Conservation (phyloP, 2,329 filamentous ascomycete species). For the Epichloe baconii region DNA sequence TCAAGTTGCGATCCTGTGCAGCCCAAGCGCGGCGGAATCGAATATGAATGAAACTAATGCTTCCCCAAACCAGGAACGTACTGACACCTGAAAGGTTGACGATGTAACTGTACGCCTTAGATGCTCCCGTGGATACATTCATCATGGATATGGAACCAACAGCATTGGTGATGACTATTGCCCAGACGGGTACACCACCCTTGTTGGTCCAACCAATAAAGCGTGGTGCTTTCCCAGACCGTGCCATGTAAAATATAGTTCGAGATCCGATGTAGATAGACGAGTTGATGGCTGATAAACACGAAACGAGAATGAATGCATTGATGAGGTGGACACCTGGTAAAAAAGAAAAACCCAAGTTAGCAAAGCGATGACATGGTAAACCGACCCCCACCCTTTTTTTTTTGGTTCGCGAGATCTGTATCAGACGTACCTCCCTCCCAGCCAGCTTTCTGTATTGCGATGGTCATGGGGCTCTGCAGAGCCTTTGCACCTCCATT, state of each 20-base stretch:
- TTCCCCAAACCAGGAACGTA: conserved; percentile 60
- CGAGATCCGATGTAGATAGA: conserved; percentile 68
- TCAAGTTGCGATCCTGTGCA: conserved; percentile 39
- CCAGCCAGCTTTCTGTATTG: conserved; percentile 63
- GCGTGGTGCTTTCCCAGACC: conserved; percentile 55
- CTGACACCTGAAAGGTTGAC: conserved; percentile 58
- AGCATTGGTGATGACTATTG: conserved; percentile 54
- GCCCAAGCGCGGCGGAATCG: conserved; percentile 55
- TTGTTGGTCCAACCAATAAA: conserved; percentile 56
- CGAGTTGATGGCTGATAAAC: conserved; percentile 58
- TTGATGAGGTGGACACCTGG: conserved; percentile 58
- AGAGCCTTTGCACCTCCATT: conserved; percentile 49
- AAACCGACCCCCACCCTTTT: not conserved
- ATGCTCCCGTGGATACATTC: conserved; percentile 55
- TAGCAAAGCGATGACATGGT: not conserved
- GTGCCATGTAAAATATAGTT: conserved; percentile 64
- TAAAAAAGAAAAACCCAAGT: not conserved
- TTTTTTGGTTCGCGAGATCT: not conserved
- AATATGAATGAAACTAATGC: conserved; percentile 58
- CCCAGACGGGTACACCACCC: conserved; percentile 48
- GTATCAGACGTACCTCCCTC: conserved; percentile 34
- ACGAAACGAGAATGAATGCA: conserved; percentile 61
- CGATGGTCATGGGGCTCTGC: conserved; percentile 61
- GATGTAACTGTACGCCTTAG: conserved; percentile 54
- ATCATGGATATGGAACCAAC: conserved; percentile 64